These are phyloP conservation scores for Tubosaeta sp. DNA, from an alignment of 768 basidiomycete species.

Conservation along the genomic window DNA sequence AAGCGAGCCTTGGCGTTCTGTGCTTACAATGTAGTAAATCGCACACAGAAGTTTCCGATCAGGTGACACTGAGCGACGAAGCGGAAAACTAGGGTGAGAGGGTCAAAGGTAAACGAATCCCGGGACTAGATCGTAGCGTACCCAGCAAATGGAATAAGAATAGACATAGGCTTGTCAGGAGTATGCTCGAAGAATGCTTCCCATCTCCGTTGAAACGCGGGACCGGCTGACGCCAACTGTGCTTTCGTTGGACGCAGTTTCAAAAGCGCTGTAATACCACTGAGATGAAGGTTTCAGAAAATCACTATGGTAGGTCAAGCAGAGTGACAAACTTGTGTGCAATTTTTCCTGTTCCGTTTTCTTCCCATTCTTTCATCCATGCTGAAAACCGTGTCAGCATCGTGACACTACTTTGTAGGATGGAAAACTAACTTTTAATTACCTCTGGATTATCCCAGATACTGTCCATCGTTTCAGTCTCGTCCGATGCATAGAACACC, in stretches of 20 bases:
- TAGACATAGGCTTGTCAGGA: conserved; percentile 55
- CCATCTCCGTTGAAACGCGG: conserved; percentile 45
- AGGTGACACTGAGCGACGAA: conserved; percentile 9
- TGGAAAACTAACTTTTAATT: background rate
- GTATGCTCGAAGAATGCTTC: conserved; percentile 43
- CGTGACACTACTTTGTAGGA: too few relatives aligned
- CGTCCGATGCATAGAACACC: conserved; percentile 32
- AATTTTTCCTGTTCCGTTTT: conserved; percentile 38
- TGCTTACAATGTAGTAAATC: conserved; percentile 9
- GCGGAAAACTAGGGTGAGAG: background rate
- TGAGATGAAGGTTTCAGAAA: background rate
- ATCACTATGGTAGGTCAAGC: too few relatives aligned
- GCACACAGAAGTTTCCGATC: conserved; percentile 27
- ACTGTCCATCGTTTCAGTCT: conserved; percentile 45
- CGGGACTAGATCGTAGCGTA: conserved; percentile 18
- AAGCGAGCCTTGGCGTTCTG: too few relatives aligned
- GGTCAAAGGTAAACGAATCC: background rate
- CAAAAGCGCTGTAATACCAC: background rate
- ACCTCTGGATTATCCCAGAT: conserved; percentile 32
- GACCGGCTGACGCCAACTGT: background rate
- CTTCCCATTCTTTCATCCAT: conserved; percentile 29
- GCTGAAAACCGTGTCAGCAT: conserved; percentile 13
- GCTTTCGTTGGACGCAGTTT: background rate
- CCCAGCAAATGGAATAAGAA: conserved; percentile 39
- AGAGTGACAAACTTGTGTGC: background rate